phyloP scores from a whole-genome alignment of 371 early-diverging fungal genomes.

The Sanchytrium tribonematis region DNA sequence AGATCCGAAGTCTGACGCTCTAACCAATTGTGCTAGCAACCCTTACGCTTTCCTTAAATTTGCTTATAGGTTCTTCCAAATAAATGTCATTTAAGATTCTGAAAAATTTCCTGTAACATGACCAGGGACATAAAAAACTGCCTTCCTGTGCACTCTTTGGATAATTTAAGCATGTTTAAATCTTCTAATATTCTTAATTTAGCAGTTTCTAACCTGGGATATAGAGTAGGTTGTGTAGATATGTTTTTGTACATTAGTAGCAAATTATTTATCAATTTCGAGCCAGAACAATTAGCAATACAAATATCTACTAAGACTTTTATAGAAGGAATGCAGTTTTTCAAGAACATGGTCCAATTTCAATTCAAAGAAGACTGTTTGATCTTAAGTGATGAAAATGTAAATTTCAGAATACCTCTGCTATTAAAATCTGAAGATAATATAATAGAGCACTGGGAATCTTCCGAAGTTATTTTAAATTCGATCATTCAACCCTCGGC shows the following conservation, averaged over 20 bases:
- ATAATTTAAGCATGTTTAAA: neutral
- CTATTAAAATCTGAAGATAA: neutral
- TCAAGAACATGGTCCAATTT: neutral
- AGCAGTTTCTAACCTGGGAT: neutral
- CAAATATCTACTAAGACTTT: neutral
- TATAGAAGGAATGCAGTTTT: neutral
- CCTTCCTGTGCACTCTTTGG: neutral
- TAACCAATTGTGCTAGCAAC: neutral
- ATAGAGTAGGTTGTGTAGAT: neutral
- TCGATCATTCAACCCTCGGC: neutral
- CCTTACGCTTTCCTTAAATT: neutral
- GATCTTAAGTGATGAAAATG: neutral
- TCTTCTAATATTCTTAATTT: neutral
- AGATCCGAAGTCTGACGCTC: conserved; percentile 1
- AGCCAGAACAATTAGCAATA: neutral
- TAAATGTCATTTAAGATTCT: neutral
- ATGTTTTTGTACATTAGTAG: neutral
- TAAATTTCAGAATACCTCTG: neutral
- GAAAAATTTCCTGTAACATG: neutral
- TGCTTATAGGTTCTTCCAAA: neutral
- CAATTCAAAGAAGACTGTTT: neutral
- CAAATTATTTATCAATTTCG: neutral
- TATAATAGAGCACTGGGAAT: neutral
- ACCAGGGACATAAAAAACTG: neutral
- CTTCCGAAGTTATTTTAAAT: neutral